phyloP scores from a whole-genome alignment of 345 rosid genomes.

The Physaria fendleri region DNA sequence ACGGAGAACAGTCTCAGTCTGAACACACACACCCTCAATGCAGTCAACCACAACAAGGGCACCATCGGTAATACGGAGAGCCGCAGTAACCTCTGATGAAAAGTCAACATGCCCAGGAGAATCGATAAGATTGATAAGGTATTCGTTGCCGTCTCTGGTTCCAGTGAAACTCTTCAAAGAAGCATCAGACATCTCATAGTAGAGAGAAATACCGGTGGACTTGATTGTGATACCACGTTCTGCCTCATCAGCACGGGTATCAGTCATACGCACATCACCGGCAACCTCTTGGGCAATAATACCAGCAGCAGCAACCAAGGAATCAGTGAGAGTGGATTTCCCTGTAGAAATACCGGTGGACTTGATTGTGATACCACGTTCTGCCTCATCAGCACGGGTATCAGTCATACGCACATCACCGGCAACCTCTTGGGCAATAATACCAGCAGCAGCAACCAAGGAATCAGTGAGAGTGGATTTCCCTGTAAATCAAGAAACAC shows the following conservation, averaged over 20 bases:
- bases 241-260: conserved; percentile 78
- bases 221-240: conserved; percentile 87
- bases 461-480: conserved; percentile 83
- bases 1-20: conserved; percentile 76
- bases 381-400: conserved; percentile 80
- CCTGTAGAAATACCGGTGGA: conserved; percentile 80
- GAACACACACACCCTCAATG: conserved; percentile 82
- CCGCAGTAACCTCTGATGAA: too few species aligned
- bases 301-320: conserved; percentile 94
- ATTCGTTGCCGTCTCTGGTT: conserved; percentile 59
- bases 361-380: conserved; percentile 82
- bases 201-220: conserved; percentile 82
- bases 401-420: conserved; percentile 94
- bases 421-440: conserved; percentile 82
- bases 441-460: conserved; percentile 93
- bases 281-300: conserved; percentile 87
- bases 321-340: conserved; percentile 76
- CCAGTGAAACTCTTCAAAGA: conserved; percentile 58
- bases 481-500: conserved; percentile 32
- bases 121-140: conserved; percentile 74
- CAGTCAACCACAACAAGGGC: too few species aligned
- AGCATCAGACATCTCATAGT: conserved; percentile 52
- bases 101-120: conserved; percentile 85
- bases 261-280: conserved; percentile 91
- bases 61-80: too few species aligned